phyloP scores from a whole-genome alignment of 78 protist species.

The Dictyostelium discoideum region DNA sequence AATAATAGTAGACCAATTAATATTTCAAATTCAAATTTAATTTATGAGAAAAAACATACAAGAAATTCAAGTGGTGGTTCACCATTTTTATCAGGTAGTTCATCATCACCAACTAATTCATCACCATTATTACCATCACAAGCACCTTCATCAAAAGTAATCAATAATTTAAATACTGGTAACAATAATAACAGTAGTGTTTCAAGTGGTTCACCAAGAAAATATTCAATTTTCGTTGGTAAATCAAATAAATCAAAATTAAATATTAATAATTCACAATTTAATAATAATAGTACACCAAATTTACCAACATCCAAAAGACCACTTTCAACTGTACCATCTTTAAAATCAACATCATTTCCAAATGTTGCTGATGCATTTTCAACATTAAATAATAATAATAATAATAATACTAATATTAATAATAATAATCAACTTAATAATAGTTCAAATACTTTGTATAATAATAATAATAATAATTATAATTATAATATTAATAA shows the following conservation, averaged over 20 bases:
- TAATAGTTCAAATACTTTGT: not conserved
- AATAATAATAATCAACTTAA: not conserved
- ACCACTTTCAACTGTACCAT: not conserved
- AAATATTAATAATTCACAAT: not conserved
- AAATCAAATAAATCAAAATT: not conserved
- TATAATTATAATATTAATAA: not conserved
- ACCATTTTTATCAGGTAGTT: not conserved
- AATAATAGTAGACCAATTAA: not conserved
- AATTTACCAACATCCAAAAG: conserved; percentile 2
- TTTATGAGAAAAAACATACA: conserved; percentile 10
- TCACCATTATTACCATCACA: conserved; percentile 13
- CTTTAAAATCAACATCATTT: conserved; percentile 12
- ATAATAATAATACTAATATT: too few relatives aligned
- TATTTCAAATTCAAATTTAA: not conserved
- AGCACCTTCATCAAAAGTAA: not conserved
- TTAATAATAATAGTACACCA: not conserved
- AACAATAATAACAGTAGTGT: not conserved
- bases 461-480: not conserved
- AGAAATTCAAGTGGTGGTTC: conserved; percentile 16
- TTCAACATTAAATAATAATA: not conserved
- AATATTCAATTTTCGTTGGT: conserved; percentile 15
- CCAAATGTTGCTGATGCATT: not conserved
- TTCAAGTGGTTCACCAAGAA: conserved; percentile 27
- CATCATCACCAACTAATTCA: conserved; percentile 11
- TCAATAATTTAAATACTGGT: not conserved